Evolutionary conservation across 257 asterid genomes (phyloP), one percentile per base, ranked within the genome.

Genomic region (Solanum paucissectum): DNA sequence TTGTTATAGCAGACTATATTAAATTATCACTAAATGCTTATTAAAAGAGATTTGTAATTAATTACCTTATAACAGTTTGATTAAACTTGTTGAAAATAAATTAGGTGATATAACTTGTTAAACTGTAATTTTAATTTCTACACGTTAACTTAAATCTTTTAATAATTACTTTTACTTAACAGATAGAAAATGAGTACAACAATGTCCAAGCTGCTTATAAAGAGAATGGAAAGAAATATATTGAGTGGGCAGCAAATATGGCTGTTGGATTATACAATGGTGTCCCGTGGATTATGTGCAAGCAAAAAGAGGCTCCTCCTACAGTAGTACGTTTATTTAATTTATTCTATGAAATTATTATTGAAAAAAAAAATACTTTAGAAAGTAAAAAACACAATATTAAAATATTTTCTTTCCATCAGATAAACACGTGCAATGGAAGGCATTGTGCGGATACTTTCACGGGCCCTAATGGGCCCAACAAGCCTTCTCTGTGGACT

Each of bases 271-370:
- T 93, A 29, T 92, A 95, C 83, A 52, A 49, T 12, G 91, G 93
- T 36, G 68, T 97, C 10, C 99, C 99, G 4, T 97, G 99, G 99
- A 68, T 95, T 64, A 97, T 97, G 99, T 97, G 99, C 93, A 95
- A 97, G 92, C 99, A 97, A 89, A 93, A 91, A 87, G 93, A 93
- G 77, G 98, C 98, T 77, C 99, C 99, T 60, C 74, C 72, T 0
- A 44, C 92, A 5, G 94, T 97, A 7, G 98, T 95, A 88, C 82
- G 95, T 64, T 25, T 6, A 12, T 38, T 85, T 37, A 32, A 83
- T 69, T 29, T 37, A 2, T 38, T 76, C 2, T 37, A 18, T n/a
- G 1, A 37, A 36, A 32, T 14, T 34, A 12, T 23, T 40, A 42
- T 7, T 49, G 83, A 25, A 76, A 20, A 12, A 42, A 76, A 38